Base-by-base conservation (phyloP, 768 basidiomycete species). In the Pulveroboletus sp. region DNA sequence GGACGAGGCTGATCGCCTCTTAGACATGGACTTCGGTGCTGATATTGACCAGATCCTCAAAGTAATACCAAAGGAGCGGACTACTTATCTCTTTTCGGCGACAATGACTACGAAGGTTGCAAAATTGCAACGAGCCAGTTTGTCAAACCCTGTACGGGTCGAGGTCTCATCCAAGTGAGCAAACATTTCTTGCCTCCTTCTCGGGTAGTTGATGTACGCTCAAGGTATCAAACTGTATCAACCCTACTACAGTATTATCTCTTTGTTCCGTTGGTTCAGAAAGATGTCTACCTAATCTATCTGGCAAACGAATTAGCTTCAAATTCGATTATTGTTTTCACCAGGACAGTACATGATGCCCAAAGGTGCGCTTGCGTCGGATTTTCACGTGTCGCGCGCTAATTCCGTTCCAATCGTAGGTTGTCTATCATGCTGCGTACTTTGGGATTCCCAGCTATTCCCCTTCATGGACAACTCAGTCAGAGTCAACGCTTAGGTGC, bases 51-150 rank as follows among this genome's bases (percentile, higher is more conserved):
- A 91, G 73, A 94, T 99, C 60, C 78, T 99, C 31, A 95, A 94
- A 70, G 81, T 91, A 33, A 86, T 99, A 53, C 97, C 95, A 19
- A 90, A 84, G 61, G 94, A 97, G 58, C 81, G 97, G 11, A 90
- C 87, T 25, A 99, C 97, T 3, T 97, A 93, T 64, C 79, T 99
- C 2, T 99, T 94, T 73, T 97, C 95, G 12, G 97, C 95, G 6
- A 98, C 95, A 19, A 98, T 99, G 95, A 95, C 97, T 11, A 93
- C 92, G 13, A 98, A 97, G 71, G 93, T 99, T 4, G 92, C 90
- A 11, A 97, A 97, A 69, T 75, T 99, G 11, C 95, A 98, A 66
- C 73, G 95, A 45, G 94, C 97, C 27, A 94, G 91, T 74, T 74
- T 98, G 62, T 80, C 81, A 27, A 94, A 95, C 63, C 97, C 97